Evolutionary conservation across 2,329 filamentous ascomycete genomes (phyloP).

Genomic region (Penicillium sp.): DNA sequence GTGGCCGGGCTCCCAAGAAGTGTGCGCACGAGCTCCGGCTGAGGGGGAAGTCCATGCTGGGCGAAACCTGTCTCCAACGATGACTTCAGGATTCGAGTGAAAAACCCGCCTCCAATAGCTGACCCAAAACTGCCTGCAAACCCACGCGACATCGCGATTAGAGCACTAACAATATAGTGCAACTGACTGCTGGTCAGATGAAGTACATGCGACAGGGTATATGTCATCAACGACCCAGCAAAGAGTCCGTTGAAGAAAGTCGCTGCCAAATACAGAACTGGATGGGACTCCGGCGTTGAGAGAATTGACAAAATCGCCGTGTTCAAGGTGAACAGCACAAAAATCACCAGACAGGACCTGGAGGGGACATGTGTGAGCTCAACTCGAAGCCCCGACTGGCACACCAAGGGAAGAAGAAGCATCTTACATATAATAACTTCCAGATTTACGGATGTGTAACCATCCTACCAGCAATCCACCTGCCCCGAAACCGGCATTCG

Average conservation of each 20-base stretch:
- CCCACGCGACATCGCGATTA: conserved; percentile 78
- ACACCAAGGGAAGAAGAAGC: not conserved
- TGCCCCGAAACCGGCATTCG: conserved; percentile 76
- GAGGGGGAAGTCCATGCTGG: conserved; percentile 43
- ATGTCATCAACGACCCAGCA: conserved; percentile 76
- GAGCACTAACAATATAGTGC: conserved; percentile 75
- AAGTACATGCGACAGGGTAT: conserved; percentile 78
- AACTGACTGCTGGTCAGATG: conserved; percentile 69
- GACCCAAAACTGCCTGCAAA: conserved; percentile 82
- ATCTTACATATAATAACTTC: conserved; percentile 69
- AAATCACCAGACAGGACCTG: conserved; percentile 62
- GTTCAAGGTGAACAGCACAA: conserved; percentile 65
- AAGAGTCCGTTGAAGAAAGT: conserved; percentile 73
- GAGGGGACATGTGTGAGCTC: not conserved
- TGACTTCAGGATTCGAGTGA: conserved; percentile 63
- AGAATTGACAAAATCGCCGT: conserved; percentile 62
- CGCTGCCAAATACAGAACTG: conserved; percentile 60
- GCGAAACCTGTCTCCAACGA: conserved; percentile 63
- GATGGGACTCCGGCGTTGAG: conserved; percentile 57
- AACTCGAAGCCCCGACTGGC: no score
- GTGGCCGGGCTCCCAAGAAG: conserved; percentile 64
- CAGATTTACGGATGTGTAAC: conserved; percentile 73
- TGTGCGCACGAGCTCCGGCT: conserved; percentile 54
- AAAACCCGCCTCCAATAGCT: conserved; percentile 77
- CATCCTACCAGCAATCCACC: conserved; percentile 75